phyloP scores from a whole-genome alignment of 2,329 filamentous ascomycete genomes.

The Talaromyces verruculosus region DNA sequence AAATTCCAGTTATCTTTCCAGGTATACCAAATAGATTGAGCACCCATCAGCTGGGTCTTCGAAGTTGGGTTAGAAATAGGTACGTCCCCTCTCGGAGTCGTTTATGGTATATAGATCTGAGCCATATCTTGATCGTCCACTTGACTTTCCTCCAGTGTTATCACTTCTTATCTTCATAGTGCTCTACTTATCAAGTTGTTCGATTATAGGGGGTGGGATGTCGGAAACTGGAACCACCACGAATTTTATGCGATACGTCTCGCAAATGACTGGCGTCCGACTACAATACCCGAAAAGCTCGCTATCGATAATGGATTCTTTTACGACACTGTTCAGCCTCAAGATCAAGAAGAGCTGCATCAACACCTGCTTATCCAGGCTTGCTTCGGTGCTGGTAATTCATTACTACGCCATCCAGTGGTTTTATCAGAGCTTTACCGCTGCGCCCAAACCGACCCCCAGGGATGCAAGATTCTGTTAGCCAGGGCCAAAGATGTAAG shows the following conservation, averaged over 20 bases:
- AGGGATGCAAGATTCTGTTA: constrained; percentile 19
- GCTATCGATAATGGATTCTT: constrained; percentile 8
- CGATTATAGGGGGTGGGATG: constrained; percentile 15
- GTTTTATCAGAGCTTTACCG: constrained; percentile 17
- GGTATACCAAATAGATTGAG: constrained; percentile 20
- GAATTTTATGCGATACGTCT: constrained; percentile 16
- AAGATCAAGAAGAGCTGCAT: constrained; percentile 17
- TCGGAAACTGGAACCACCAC: constrained; percentile 20
- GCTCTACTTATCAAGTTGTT: background rate
- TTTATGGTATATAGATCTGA: background rate
- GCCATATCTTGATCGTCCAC: background rate
- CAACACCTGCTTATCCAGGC: constrained; percentile 16
- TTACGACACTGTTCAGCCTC: constrained; percentile 10
- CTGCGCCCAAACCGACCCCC: constrained; percentile 11
- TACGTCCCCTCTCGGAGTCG: background rate
- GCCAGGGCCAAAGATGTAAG: constrained; percentile 9
- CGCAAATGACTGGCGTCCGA: background rate
- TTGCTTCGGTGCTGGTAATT: constrained; percentile 14
- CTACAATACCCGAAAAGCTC: constrained; percentile 7
- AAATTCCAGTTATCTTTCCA: constrained; percentile 18
- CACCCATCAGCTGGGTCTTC: constrained; percentile 17
- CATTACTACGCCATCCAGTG: constrained; percentile 17
- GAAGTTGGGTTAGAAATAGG: constrained; percentile 21
- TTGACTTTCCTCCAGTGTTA: background rate
- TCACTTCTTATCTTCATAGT: background rate